phyloP scores from a whole-genome alignment of 2,329 filamentous ascomycete genomes.

The Xylaria sp. region DNA sequence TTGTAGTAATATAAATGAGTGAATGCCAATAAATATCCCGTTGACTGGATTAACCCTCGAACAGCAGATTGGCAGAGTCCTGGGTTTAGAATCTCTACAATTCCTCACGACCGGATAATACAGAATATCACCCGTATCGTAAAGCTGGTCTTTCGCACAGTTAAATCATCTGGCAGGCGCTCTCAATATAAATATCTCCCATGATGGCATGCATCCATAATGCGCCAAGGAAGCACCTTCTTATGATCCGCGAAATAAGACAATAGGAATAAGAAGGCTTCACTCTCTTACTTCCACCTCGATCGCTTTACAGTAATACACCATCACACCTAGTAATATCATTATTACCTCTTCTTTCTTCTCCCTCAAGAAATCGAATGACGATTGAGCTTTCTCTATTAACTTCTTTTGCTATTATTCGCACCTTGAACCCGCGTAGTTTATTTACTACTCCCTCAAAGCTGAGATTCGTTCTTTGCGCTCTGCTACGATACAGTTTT shows the following conservation, averaged over 20 bases:
- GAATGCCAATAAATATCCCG: neutral
- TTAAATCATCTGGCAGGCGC: slow-evolving; percentile 10
- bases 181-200: neutral
- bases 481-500: neutral
- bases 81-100: neutral
- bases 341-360: neutral
- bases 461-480: neutral
- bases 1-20: too few relatives aligned
- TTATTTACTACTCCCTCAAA: neutral
- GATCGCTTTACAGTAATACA: neutral
- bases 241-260: neutral
- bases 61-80: neutral
- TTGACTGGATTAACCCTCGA: neutral
- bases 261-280: neutral
- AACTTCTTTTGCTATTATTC: slow-evolving; percentile 5
- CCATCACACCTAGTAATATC: slow-evolving; percentile 3
- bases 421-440: neutral
- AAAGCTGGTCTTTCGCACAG: neutral
- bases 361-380: neutral
- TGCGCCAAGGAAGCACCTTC: neutral
- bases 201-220: slow-evolving; percentile 15
- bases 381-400: neutral
- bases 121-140: slow-evolving; percentile 5
- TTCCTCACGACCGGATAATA: neutral
- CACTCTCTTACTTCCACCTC: neutral